Base-by-base conservation (phyloP, 1,284 basidiomycete species). In the Leccinum laetum region DNA sequence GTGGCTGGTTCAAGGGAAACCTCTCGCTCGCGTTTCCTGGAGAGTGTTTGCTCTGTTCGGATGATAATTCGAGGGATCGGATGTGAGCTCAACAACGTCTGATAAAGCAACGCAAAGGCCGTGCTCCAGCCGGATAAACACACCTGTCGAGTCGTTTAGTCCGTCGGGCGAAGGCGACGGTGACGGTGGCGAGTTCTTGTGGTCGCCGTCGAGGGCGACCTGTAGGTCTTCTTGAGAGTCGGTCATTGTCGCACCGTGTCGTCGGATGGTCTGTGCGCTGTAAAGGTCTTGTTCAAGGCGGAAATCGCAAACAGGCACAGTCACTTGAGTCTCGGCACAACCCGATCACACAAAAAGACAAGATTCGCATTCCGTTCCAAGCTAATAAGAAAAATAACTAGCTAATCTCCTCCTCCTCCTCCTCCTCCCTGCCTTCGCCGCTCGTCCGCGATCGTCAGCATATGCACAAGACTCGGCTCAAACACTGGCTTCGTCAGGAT, bases 401-500 rank as follows among this genome's bases (percentile, higher is more conserved):
- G 26, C 10, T 37, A 13, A 24, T 13, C 56, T 32, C 10, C 26
- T 29, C 26, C 4, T 21, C 39, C 26, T 26, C 39, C 56, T 44
- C 41, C 14, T 16, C 55, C 21, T n/a, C 59, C 61, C 18, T 58
- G 16, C 7, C 81, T 76, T 76, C 79, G 77, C 21, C 84, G 82
- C 68, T 83, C 83, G 52, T 84, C 81, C 29, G 88, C 88, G 60
- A 82, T 75, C 61, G 78, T 75, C 55, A 90, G 70, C 74, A 88
- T 84, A 26, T 82, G 79, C 69, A 82, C 78, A 6, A 90, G 77
- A 68, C 81, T 86, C 61, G 82, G 79, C 73, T 91, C 88, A 35
- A 86, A 80, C 2, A 91, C 89, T 0, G 89, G 89, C 75, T 91
- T 91, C 44, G 88, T 90, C 65, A 91, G 77, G 44, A 90, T 84